Base-by-base conservation (phyloP, 2,329 filamentous ascomycete genomes). In the Cladosporium phlei region DNA sequence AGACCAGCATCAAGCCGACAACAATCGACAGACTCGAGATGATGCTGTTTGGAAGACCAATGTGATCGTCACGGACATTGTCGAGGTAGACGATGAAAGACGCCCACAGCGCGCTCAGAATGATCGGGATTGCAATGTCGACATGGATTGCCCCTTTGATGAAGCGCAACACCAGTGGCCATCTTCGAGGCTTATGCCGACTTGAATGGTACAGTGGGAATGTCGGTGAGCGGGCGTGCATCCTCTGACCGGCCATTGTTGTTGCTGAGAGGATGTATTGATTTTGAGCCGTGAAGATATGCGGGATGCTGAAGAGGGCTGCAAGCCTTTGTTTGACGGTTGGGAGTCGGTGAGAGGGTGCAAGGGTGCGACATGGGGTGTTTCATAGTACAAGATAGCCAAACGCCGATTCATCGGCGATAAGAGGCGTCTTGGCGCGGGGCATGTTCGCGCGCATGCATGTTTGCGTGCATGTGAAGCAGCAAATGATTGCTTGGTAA, bases 1-100 rank as follows among this genome's bases (percentile, higher is more conserved):
- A 83, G 21, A 84, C 80, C 25, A 84, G 77, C 74, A 84, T 82
- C 30, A 84, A 62, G 56, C 80, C 80, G 2, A 84, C 80, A 40
- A 84, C 80, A 47, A 84, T 84, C 25, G 76, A 80, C 2, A 84
- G 67, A 11, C 74, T 78, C 2, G 80, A 80, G 34, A 83, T 79
- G 52, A 83, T 82, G 53, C 69, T 76, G 38, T 71, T 70, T 7
- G 80, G 80, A 27, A 83, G 69, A 29, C 71, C 74, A 25, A 82
- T 69, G 44, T 73, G 62, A 12, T 63, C 56, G 63, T 47, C 69
- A 63, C 49, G 69, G 25, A 38, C 33, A 7, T 50, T 43, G 59
- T 83, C 78, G 47, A 81, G 62, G 55, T 74, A 80, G 22, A 81
- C 77, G 44, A 84, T 70, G 2, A 80, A 61, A 1, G 74, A 75